Evolutionary conservation across 345 rosid species (phyloP).

Genomic region (Linum tenue): DNA sequence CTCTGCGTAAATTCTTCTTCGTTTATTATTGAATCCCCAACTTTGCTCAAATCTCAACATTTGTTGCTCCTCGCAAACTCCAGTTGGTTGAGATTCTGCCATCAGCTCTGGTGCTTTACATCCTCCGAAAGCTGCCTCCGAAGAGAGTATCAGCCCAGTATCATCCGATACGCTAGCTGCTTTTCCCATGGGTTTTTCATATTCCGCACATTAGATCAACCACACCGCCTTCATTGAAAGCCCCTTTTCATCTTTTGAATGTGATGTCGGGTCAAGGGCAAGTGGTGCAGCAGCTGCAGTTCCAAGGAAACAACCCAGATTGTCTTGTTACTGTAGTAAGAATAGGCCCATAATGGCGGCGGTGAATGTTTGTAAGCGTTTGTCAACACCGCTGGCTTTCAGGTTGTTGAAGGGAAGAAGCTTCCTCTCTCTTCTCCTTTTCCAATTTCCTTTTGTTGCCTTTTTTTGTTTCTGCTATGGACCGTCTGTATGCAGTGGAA

Average conservation of each 20-base stretch:
- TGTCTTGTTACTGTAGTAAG: not conserved
- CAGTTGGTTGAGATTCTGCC: constrained; percentile 93
- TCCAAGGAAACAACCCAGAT: not conserved
- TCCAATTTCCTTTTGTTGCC: not conserved
- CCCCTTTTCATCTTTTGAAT: no score
- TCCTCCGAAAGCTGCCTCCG: constrained; percentile 89
- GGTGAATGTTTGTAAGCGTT: not conserved
- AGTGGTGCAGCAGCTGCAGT: not conserved
- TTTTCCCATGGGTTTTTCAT: not conserved
- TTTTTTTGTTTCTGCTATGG: not conserved
- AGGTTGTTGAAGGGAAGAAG: not conserved
- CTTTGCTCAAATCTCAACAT: not conserved
- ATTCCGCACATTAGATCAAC: no score
- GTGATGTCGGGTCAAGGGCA: not conserved
- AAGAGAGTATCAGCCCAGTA: constrained; percentile 77
- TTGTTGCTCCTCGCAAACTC: not conserved
- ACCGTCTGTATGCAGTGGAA: not conserved
- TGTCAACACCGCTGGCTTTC: not conserved
- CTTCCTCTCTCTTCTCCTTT: no score
- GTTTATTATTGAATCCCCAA: not conserved
- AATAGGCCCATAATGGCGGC: not conserved
- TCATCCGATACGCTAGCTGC: constrained; percentile 49
- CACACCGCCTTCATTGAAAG: no score
- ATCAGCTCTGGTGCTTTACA: constrained; percentile 72
- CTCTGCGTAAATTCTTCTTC: not conserved